These are phyloP conservation scores for Meira nashicola DNA, from an alignment of 1,284 basidiomycete species.

Conservation along the genomic window DNA sequence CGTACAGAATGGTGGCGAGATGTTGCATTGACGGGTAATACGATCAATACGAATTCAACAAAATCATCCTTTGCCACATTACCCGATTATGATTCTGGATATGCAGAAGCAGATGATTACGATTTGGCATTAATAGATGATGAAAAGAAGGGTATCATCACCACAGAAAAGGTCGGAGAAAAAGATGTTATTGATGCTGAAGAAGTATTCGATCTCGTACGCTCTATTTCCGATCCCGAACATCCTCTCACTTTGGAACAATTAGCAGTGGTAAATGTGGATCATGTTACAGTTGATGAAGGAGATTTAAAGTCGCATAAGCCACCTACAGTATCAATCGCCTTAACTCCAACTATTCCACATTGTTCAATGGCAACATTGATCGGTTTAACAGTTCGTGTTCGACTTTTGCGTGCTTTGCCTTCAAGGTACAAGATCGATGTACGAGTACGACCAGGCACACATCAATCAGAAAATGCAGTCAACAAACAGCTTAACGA, in stretches of 20 bases:
- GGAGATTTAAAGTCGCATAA: constrained; percentile 24
- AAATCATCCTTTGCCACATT: constrained; percentile 3
- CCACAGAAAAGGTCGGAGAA: neutral
- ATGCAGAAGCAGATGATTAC: constrained; percentile 14
- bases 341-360: constrained; percentile 84
- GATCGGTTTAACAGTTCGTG: constrained; percentile 88
- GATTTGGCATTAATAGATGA: constrained; percentile 6
- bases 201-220: constrained; percentile 65
- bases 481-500: constrained; percentile 99
- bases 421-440: constrained; percentile 92
- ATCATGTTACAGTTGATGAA: constrained; percentile 69
- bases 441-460: constrained; percentile 85
- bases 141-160: constrained; percentile 13
- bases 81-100: constrained; percentile 5
- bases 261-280: constrained; percentile 84
- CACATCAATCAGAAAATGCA: constrained; percentile 88
- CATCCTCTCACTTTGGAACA: constrained; percentile 93
- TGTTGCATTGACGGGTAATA: constrained; percentile 6
- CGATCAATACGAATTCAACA: neutral
- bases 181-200: constrained; percentile 38
- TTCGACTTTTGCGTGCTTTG: constrained; percentile 80
- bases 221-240: constrained; percentile 91
- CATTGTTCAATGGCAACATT: constrained; percentile 97
- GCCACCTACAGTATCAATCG: constrained; percentile 59
- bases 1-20: constrained; percentile 47